Evolutionary conservation across 768 basidiomycete genomes (phyloP), one percentile per base, ranked within the genome.

Genomic region (Mycena venus): DNA sequence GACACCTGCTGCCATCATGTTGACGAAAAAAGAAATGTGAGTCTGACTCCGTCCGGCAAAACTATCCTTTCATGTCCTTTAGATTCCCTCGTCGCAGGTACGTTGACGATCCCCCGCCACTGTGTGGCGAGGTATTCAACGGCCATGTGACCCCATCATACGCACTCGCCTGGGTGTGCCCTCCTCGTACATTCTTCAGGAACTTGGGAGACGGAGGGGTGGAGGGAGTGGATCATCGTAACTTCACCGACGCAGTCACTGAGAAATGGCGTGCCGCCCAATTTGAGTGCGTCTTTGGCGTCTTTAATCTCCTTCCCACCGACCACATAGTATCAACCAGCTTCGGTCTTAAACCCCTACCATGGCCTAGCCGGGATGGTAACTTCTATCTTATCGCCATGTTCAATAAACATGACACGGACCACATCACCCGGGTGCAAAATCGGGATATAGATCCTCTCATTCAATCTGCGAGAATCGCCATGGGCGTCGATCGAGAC

Each of bases 321-420:
- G 14, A 53, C 32, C 27, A 15, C 6, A 9, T 31, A 34, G 34
- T 55, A 19, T 21, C n/a, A n/a, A n/a, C n/a, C n/a, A 67, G 66
- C 11, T 15, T 1, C 19, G 38, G 17, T 29, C 53, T 58, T 40
- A 6, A 12, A 23, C 66, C 66, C 23, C 15, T 29, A 12, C 31
- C 68, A 6, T 36, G 12, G n/a, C 47, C 29, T 17, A 44, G 32
- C 0, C 15, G 2, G 14, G 60, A 62, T 53, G 68, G 49, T 3
- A 55, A 70, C 12, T 70, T 27, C 60, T 55, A 70, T 19, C 68
- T 70, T 36, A 31, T 70, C 21, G 59, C 60, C 1, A 53, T 70
- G 60, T 62, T 62, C 59, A 62, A 70, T 23, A 23, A 38, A 32
- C 68, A 5, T 23, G 4, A 49, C 2, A 15, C 47, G 5, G 36